phyloP scores from a whole-genome alignment of 305 asterid genomes.

The Caryopteris hybrid region DNA sequence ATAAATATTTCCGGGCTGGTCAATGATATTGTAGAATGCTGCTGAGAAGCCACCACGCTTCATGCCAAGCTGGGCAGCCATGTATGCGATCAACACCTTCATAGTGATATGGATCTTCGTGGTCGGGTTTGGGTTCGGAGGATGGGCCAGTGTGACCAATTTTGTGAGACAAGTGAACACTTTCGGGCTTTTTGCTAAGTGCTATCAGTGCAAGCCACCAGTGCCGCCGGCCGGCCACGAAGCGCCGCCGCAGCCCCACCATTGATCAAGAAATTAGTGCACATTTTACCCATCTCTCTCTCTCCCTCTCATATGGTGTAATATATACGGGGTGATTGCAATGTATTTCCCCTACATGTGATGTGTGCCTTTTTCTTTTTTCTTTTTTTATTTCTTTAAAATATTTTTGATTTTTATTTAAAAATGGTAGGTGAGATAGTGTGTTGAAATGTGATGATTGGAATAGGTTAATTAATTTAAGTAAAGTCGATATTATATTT shows the following conservation, averaged over 20 bases:
- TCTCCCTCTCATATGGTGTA: slow-evolving; percentile 30
- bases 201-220: slow-evolving; percentile 74
- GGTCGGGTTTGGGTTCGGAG: slow-evolving; percentile 85
- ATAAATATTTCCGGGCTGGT: too few species aligned
- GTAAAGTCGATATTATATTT: slow-evolving; percentile 10
- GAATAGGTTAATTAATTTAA: slow-evolving; percentile 39
- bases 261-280: slow-evolving; percentile 26
- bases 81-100: slow-evolving; percentile 60
- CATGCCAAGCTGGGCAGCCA: slow-evolving; percentile 70
- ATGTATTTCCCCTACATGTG: slow-evolving; percentile 36
- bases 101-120: slow-evolving; percentile 60
- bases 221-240: slow-evolving; percentile 26
- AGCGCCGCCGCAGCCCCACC: slow-evolving; percentile 35
- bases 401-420: slow-evolving; percentile 1
- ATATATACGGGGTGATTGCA: slow-evolving; percentile 40
- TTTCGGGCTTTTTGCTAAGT: slow-evolving; percentile 82
- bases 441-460: slow-evolving; percentile 45
- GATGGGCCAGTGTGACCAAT: slow-evolving; percentile 87
- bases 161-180: slow-evolving; percentile 64
- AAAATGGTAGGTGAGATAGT: slow-evolving; percentile 39
- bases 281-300: not conserved
- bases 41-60: slow-evolving; percentile 82
- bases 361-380: slow-evolving; percentile 24
- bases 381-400: not conserved
- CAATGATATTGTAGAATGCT: slow-evolving; percentile 48